Conservation (phyloP, 306 rosid genomes). For the Pyrus betulifolia region DNA sequence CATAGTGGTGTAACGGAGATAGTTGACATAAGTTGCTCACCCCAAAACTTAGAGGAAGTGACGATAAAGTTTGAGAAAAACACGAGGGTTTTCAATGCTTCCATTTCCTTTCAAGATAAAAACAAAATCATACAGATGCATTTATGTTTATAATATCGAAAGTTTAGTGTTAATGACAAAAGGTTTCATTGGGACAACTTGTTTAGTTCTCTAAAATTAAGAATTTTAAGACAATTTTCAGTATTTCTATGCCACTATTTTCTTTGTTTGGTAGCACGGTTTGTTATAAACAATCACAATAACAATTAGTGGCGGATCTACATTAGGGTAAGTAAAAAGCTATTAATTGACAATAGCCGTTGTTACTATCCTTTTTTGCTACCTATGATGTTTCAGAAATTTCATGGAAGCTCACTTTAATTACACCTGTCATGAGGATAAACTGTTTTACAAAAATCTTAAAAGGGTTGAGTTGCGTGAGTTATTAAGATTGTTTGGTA, state of each 20-base stretch:
- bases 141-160: no score
- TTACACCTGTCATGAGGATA: neutral
- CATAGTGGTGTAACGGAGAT: neutral
- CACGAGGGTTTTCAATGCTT: neutral
- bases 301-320: no score
- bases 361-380: neutral
- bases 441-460: neutral
- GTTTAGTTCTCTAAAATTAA: no score
- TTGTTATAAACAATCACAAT: no score
- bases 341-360: no score
- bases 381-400: neutral
- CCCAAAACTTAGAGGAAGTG: neutral
- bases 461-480: no score
- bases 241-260: no score
- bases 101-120: neutral
- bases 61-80: neutral
- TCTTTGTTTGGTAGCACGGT: no score
- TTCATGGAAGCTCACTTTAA: neutral
- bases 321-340: no score
- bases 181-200: no score
- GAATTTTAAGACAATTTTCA: no score
- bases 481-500: neutral
- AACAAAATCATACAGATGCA: neutral
- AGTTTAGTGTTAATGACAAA: no score
- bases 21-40: neutral